These are phyloP conservation scores for Sistotremastrum niveocremeum DNA, from an alignment of 768 basidiomycete species.

Conservation along the genomic window DNA sequence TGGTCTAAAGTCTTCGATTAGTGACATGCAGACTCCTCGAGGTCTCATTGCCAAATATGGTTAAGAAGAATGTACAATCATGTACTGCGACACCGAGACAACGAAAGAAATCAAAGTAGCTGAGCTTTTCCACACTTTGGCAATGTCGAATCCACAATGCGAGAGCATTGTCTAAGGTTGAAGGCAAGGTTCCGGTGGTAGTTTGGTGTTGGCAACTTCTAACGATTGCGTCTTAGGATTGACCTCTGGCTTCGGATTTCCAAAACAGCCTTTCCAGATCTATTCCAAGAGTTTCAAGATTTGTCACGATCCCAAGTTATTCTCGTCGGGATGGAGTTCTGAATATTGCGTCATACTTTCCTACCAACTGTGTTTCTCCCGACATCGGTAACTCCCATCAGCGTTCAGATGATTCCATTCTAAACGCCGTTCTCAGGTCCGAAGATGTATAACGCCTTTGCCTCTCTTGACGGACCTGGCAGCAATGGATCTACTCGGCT, in stretches of 20 bases:
- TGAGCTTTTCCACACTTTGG: conserved; percentile 78
- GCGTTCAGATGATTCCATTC: conserved; percentile 8
- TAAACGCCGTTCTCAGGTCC: conserved; percentile 64
- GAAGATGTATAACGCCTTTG: conserved; percentile 89
- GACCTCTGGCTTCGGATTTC: conserved; percentile 87
- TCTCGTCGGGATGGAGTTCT: conserved; percentile 81
- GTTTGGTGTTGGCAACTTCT: too few relatives aligned
- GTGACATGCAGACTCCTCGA: conserved; percentile 67
- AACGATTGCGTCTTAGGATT: conserved; percentile 54
- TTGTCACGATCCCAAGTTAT: conserved; percentile 80
- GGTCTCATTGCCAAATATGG: conserved; percentile 65
- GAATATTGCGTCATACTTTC: conserved; percentile 86
- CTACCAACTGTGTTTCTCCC: conserved; percentile 60
- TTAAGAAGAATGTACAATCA: conserved; percentile 48
- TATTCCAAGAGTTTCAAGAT: conserved; percentile 77
- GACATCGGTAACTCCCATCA: conserved; percentile 49
- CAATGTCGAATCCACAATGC: conserved; percentile 40
- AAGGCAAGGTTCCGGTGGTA: too few relatives aligned
- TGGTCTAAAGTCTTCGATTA: conserved; percentile 45
- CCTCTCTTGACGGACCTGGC: conserved; percentile 47
- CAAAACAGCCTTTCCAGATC: conserved; percentile 64
- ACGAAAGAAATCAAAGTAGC: conserved; percentile 51
- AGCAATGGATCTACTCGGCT: conserved; percentile 78
- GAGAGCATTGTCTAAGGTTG: too few relatives aligned
- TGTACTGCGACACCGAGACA: conserved; percentile 69